These are phyloP conservation scores for Phytophthora sansomeana DNA, from an alignment of 352 stramenopile species.

Conservation along the genomic window DNA sequence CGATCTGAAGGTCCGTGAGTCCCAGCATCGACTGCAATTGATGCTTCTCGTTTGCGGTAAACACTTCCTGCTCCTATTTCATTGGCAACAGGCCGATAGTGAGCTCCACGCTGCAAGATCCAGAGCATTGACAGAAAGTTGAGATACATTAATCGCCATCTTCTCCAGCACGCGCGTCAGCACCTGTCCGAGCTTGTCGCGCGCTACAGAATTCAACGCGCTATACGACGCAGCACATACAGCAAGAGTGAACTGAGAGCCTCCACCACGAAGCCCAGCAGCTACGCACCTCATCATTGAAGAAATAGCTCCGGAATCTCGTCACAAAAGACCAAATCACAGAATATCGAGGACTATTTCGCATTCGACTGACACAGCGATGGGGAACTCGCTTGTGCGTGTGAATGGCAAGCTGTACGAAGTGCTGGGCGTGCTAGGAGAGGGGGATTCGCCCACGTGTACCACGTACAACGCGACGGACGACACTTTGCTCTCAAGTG, in stretches of 20 bases:
- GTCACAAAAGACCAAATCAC: neutral
- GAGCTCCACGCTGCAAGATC: neutral
- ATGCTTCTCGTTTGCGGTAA: slow-evolving; percentile 51
- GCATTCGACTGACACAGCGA: too few species aligned
- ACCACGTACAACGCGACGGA: slow-evolving; percentile 52
- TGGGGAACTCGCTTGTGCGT: slow-evolving; percentile 70
- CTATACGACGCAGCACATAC: slow-evolving; percentile 7
- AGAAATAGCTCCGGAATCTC: neutral
- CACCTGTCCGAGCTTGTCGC: slow-evolving; percentile 60
- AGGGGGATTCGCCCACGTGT: slow-evolving; percentile 82
- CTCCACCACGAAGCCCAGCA: neutral
- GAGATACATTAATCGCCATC: slow-evolving; percentile 46
- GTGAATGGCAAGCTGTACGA: slow-evolving; percentile 69
- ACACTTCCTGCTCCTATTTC: slow-evolving; percentile 43
- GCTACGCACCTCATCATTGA: slow-evolving; percentile 11
- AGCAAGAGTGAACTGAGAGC: neutral
- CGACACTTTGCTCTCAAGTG: slow-evolving; percentile 71
- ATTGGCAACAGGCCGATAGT: neutral
- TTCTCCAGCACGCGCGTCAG: slow-evolving; percentile 67
- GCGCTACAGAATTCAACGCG: slow-evolving; percentile 54
- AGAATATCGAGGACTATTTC: slow-evolving; percentile 1
- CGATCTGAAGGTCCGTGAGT: slow-evolving; percentile 50
- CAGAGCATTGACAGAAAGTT: neutral
- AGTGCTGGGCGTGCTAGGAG: slow-evolving; percentile 57
- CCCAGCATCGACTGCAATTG: slow-evolving; percentile 57